Base-by-base conservation (phyloP, 306 rosid genomes). In the Delonix regia region DNA sequence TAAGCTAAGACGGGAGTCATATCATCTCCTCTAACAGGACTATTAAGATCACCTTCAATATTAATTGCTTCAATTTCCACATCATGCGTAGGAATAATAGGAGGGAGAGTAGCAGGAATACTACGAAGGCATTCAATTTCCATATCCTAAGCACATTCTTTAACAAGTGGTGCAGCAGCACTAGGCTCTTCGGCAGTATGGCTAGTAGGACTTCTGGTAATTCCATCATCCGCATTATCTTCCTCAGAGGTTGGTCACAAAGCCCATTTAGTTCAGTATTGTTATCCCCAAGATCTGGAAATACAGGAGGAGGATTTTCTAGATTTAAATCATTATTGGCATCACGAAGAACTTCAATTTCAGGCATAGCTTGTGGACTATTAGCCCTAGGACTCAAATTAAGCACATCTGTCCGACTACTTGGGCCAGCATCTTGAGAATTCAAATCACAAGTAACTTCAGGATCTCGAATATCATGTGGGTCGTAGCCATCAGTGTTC, bases 341-440 rank as follows among this genome's bases (percentile, higher is more conserved):
- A 12, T 83, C 84, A 42, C 87, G 89, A 62, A 30, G 27, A 53
- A 27, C 7, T 71, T 94, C 99, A 16, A 67, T 49, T 64, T 71
- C 88, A 55, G 86, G 85, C 33, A 76, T 33, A 39, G 12, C 74
- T 30, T 39, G 73, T 47, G 86, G 49, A 76, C 42, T 41, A 4
- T 36, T 65, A 14, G 39, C 76, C n/a, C 18, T 45, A 36, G 75
- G 56, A 56, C 67, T 60, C 18, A 15, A 45, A 24, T 67, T 52
- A 19, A 16, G 39, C 67, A 14, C 60, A 61, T 84, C 86, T 48
- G 64, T 44, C 38, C 48, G 64, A 62, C 73, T 78, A 82, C 65
- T 78, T 34, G 65, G 76, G 76, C 65, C 76, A 64, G 73, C 52
- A 53, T 78, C 90, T 55, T 34, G 62, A 72, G n/a, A n/a, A n/a